Evolutionary conservation across 139 green algal species (phyloP), one percentile per base, ranked within the genome.

Genomic region (Zygnema cylindricum): DNA sequence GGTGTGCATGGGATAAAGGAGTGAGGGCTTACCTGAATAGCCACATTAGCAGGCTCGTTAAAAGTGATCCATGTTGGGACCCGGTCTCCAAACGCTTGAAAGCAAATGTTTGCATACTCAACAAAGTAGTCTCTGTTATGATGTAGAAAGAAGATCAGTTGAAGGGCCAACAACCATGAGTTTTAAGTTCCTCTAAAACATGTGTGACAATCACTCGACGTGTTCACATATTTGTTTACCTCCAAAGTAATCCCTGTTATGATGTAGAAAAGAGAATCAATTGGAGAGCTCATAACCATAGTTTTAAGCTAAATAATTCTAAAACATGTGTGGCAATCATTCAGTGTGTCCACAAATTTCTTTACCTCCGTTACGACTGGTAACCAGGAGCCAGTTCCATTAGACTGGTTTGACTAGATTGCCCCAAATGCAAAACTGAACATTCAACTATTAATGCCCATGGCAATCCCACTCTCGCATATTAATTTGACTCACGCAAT

Each of bases 1-100:
- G n/a, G n/a, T n/a, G n/a, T n/a, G n/a, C n/a, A n/a, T n/a, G n/a
- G n/a, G n/a, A n/a, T n/a, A n/a, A n/a, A n/a, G n/a, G n/a, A n/a
- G n/a, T n/a, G n/a, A n/a, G 16, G 49, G 7, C 49, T 16, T 16
- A 63, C 49, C 49, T 63, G 7, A 16, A 63, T 16, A 63, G 49
- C 49, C 7, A 63, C 49, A 63, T 7, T 63, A 25, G 49, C 38
- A 21, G 82, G 86, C 39, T 90, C 86, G 40, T 86, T 86, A 32
- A 90, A 85, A 16, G 82, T 90, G 3, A 86, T 89, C 82, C 82
- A 91, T 16, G 38, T 69, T 55, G 88, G 88, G 1, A 91, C 86
- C 2, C 86, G 86, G 79, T 90, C 86, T 0, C 86, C 86, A 38
- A 90, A 89, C 23, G 33, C 11, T 16, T 36, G 36, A 40, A 90